Base-by-base conservation (phyloP, 148 eudicot species). In the Gaultheria prostrata region DNA sequence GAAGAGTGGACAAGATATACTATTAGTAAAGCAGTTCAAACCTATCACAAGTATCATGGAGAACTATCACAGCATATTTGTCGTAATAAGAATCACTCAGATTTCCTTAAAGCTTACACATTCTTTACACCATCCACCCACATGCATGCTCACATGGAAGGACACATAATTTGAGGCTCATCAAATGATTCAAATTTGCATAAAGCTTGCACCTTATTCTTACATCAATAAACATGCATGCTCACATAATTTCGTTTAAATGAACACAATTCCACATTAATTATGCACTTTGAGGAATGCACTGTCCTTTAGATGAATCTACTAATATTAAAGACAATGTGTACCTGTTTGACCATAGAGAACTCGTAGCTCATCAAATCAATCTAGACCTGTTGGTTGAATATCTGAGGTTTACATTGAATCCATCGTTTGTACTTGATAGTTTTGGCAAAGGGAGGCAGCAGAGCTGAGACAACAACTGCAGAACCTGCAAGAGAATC, bases 401-500 rank as follows among this genome's bases (percentile, higher is more conserved):
- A 35, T 7, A 82, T 35, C 18, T 51, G 24, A 82, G 35, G 18
- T 73, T 9, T 14, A 10, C 70, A 59, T 82, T 83, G 57, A 85
- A 30, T 20, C 59, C 51, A 63, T 67, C 35, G 48, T 35, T 72
- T 46, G 67, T 87, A 67, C 85, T 87, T 89, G 87, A 80, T 90
- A 95, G 97, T 89, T 93, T 82, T 95, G 97, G 95, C 94, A 93
- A 86, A 94, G 88, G 95, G 98, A 95, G 85, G 93, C 91, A 81
- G 88, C 91, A 80, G 84, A 88, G 63, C 80, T 92, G 85, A 88
- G 89, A 88, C 93, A 92, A 67, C 92, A 95, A 79, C 73, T 95
- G 83, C 89, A 92, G 45, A 86, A 88, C 77, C 83, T 95, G 83
- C 93, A 89, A 80, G 98, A 93, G 88, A 91, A 88, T 85, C 93